Evolutionary conservation across 2,329 filamentous ascomycete genomes (phyloP).

Genomic region (Cryphonectria parasitica): DNA sequence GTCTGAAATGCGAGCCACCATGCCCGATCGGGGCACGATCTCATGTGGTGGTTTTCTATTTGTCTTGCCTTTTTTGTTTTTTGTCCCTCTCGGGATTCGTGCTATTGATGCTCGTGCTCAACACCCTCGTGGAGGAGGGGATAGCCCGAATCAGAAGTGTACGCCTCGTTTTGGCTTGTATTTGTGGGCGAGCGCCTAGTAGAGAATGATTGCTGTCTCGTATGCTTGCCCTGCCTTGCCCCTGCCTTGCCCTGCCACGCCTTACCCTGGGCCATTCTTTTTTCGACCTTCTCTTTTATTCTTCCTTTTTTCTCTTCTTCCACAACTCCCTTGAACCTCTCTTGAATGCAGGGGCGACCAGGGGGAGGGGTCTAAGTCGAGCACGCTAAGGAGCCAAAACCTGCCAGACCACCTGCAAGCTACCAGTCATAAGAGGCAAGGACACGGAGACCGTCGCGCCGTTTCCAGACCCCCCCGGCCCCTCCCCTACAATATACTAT

Average conservation of each 20-base stretch:
- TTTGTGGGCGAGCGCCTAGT: background rate
- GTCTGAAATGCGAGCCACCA: background rate
- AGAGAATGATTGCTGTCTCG: background rate
- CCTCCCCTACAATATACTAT: background rate
- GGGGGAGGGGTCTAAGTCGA: background rate
- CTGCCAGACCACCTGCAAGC: background rate
- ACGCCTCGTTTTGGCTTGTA: background rate
- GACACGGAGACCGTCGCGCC: background rate
- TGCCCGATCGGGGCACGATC: constrained; percentile 7
- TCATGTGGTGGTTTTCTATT: background rate
- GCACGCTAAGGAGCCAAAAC: background rate
- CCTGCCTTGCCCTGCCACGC: background rate
- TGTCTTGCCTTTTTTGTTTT: background rate
- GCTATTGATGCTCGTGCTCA: constrained; percentile 1
- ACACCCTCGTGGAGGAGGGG: background rate
- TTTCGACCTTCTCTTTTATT: background rate
- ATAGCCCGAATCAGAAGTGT: background rate
- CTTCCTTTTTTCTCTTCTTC: no score
- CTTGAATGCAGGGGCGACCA: constrained; percentile 9
- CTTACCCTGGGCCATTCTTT: background rate
- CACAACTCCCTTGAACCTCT: background rate
- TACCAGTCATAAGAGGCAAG: background rate
- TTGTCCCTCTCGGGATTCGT: background rate
- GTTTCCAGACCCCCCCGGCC: constrained; percentile 1
- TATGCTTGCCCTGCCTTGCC: background rate